Evolutionary conservation across 345 rosid species (phyloP).

Genomic region (Lumnitzera littorea): DNA sequence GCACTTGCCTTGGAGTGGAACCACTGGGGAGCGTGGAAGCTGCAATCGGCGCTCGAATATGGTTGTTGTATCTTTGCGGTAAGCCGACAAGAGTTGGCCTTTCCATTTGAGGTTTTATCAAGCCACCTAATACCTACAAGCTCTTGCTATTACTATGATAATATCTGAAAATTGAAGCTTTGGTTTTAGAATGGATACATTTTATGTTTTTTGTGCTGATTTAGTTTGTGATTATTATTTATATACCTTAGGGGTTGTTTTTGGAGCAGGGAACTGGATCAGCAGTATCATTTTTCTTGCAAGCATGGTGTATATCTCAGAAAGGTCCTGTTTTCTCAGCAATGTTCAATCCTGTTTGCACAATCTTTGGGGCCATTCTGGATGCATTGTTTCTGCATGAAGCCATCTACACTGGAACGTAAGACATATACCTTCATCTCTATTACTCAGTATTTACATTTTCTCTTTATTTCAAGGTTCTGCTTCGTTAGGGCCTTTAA

Average conservation of each 20-base stretch:
- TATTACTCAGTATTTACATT: not conserved
- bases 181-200: not conserved
- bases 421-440: not conserved
- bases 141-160: too few relatives aligned
- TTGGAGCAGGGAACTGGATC: slow-evolving; percentile 2
- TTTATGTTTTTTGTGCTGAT: too few relatives aligned
- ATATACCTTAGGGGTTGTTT: too few relatives aligned
- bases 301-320: slow-evolving; percentile 8
- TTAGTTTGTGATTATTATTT: too few relatives aligned
- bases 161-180: too few relatives aligned
- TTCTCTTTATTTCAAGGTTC: not conserved
- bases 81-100: not conserved
- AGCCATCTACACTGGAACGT: slow-evolving; percentile 13
- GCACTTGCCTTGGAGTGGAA: slow-evolving; percentile 6
- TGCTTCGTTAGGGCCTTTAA: not conserved
- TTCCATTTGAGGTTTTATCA: too few relatives aligned
- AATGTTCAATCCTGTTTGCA: slow-evolving; percentile 20
- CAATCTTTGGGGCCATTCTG: slow-evolving; percentile 17
- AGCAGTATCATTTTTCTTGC: not conserved
- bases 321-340: slow-evolving; percentile 17
- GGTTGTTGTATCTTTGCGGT: slow-evolving; percentile 6
- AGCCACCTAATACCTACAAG: too few relatives aligned
- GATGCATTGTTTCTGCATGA: slow-evolving; percentile 22
- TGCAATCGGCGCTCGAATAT: slow-evolving; percentile 8
- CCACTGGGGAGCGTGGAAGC: slow-evolving; percentile 8